A percentile compares a stretch with the other conserved stretches of the same genome.
These are phyloP conservation scores for Paraleonurus japonicus DNA, from an alignment of 257 asterid genomes.

Conservation along the genomic window DNA sequence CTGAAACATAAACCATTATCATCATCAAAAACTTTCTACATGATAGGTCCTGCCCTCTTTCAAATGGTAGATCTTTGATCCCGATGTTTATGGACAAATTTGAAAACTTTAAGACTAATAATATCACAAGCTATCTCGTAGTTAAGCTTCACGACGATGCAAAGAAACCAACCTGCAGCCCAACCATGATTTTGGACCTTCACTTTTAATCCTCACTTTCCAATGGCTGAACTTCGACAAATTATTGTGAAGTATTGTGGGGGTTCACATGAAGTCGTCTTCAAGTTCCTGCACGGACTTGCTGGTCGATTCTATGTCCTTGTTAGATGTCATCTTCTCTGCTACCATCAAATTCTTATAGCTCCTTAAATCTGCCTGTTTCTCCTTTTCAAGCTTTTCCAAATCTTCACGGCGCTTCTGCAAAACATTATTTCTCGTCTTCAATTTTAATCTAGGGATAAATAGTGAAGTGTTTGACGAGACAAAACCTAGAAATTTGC, in stretches of 20 bases:
- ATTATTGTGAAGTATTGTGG: neutral
- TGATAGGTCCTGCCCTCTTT: constrained; percentile 4
- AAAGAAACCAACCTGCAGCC: neutral
- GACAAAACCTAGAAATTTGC: neutral
- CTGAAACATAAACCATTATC: constrained; percentile 7
- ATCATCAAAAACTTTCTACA: neutral
- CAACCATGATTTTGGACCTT: neutral
- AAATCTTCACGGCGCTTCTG: constrained; percentile 78
- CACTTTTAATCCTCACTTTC: neutral
- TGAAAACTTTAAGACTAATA: constrained; percentile 9
- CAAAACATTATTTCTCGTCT: neutral
- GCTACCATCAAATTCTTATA: constrained; percentile 89
- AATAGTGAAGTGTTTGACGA: neutral
- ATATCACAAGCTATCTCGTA: neutral
- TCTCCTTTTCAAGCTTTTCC: constrained; percentile 77
- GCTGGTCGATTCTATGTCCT: constrained; percentile 66
- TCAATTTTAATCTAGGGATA: neutral
- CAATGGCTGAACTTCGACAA: neutral
- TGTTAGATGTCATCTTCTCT: constrained; percentile 87
- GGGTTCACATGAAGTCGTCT: constrained; percentile 80
- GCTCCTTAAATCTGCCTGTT: constrained; percentile 72
- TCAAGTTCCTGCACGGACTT: constrained; percentile 82
- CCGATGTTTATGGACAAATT: constrained; percentile 21
- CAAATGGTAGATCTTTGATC: constrained; percentile 15
- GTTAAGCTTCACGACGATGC: neutral